Percentiles rank a stretch among this genome's conserved stretches.
Evolutionary conservation across 176 grass and related monocot species (phyloP).

Genomic region (Tillandsia leiboldiana): DNA sequence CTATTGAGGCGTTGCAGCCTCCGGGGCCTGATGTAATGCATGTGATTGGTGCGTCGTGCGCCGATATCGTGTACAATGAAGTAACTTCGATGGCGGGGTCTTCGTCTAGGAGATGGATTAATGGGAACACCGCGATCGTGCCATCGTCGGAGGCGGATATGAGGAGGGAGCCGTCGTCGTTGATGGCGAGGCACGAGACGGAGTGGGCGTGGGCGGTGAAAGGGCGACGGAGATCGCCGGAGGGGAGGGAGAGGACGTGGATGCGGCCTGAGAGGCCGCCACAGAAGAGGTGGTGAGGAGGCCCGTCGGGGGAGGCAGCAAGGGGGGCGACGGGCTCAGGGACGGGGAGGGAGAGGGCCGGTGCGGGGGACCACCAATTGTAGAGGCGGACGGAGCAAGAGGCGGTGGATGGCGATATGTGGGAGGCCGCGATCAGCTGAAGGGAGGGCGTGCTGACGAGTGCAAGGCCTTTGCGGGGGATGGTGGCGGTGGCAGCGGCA

Average conservation of each 20-base stretch:
- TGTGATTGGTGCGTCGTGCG: constrained; percentile 10
- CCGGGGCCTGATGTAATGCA: constrained; percentile 12
- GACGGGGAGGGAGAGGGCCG: not conserved
- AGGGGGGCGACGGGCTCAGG: constrained; percentile 7
- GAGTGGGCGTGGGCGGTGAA: constrained; percentile 9
- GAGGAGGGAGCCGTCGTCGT: constrained; percentile 26
- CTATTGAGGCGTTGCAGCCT: constrained; percentile 12
- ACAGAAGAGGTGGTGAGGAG: constrained; percentile 12
- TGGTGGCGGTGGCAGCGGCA: not conserved
- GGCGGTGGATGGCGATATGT: constrained; percentile 12
- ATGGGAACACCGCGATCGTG: constrained; percentile 8
- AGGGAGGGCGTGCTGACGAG: not conserved
- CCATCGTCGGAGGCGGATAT: constrained; percentile 21
- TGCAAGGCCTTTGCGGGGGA: constrained; percentile 10
- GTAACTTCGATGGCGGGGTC: not conserved
- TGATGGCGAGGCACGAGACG: constrained; percentile 20
- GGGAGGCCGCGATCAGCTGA: constrained; percentile 12
- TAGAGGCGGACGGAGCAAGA: constrained; percentile 7
- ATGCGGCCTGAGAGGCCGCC: constrained; percentile 15
- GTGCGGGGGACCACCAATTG: not conserved
- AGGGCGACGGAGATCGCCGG: not conserved
- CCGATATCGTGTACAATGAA: constrained; percentile 1
- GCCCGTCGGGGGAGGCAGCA: constrained; percentile 2
- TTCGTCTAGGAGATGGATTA: constrained; percentile 15
- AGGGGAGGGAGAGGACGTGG: constrained; percentile 18